Conservation (phyloP, 306 rosid genomes). For the Biancaea sappan region DNA sequence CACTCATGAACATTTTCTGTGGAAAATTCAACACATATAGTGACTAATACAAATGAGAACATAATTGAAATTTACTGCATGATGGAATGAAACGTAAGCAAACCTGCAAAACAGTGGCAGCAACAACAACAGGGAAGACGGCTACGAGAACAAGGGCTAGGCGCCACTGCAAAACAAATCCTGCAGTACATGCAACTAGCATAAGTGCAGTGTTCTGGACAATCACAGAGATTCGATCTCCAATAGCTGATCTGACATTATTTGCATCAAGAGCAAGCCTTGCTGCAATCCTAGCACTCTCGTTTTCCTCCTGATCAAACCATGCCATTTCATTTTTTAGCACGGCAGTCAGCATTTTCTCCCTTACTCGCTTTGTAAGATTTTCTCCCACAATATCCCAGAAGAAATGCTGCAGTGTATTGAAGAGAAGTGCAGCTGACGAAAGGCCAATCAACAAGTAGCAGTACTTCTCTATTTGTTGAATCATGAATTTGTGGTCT, state of each 20-base stretch:
- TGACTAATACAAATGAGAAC: slow-evolving; percentile 3
- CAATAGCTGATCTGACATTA: slow-evolving; percentile 98
- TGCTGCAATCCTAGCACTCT: slow-evolving; percentile 88
- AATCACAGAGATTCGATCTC: slow-evolving; percentile 95
- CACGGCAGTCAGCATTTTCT: slow-evolving; percentile 88
- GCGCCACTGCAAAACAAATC: slow-evolving; percentile 98
- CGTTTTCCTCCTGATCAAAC: slow-evolving; percentile 99
- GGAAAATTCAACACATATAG: slow-evolving; percentile 17
- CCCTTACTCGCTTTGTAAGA: slow-evolving; percentile 96
- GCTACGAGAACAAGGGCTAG: slow-evolving; percentile 95
- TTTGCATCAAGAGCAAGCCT: slow-evolving; percentile 98
- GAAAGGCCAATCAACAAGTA: slow-evolving; percentile 95
- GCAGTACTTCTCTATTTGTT: slow-evolving; percentile 82
- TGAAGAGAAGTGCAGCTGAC: slow-evolving; percentile 93
- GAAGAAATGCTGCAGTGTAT: slow-evolving; percentile 89
- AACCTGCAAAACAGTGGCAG: slow-evolving; percentile 98
- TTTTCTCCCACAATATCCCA: slow-evolving; percentile 99
- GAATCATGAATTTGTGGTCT: slow-evolving; percentile 73
- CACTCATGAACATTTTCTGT: slow-evolving; percentile 98
- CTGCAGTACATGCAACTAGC: slow-evolving; percentile 98
- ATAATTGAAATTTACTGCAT: slow-evolving; percentile 12
- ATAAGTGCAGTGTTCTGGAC: slow-evolving; percentile 98
- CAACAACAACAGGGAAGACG: slow-evolving; percentile 97
- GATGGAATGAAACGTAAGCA: slow-evolving; percentile 12
- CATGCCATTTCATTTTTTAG: slow-evolving; percentile 97